Evolutionary conservation across 2,329 filamentous ascomycete genomes (phyloP).

Genomic region (Akanthomyces lecanii): DNA sequence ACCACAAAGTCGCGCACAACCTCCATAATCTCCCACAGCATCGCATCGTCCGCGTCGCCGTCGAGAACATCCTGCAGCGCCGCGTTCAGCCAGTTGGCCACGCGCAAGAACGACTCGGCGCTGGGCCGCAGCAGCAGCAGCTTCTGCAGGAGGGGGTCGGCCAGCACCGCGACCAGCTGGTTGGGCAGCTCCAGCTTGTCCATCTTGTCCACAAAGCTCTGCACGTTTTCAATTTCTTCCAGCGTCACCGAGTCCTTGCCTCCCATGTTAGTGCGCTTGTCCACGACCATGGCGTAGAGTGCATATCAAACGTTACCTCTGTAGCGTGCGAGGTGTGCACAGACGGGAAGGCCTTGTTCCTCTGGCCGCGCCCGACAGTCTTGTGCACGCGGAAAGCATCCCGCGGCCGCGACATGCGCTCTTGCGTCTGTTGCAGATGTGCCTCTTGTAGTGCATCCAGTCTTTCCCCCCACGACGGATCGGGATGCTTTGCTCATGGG

Average conservation of each 20-base stretch:
- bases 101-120: conserved; percentile 45
- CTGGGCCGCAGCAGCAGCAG: conserved; percentile 62
- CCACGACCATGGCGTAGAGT: background rate
- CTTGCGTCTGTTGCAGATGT: conserved; percentile 45
- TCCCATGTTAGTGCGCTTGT: conserved; percentile 10
- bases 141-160: conserved; percentile 75
- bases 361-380: conserved; percentile 29
- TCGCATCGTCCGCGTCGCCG: conserved; percentile 45
- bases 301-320: conserved; percentile 44
- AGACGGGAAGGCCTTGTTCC: conserved; percentile 52
- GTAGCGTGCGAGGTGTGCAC: conserved; percentile 72
- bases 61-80: conserved; percentile 52
- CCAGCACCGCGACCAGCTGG: conserved; percentile 72
- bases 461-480: conserved; percentile 67
- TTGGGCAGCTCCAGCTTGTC: conserved; percentile 79
- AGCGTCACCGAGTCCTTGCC: conserved; percentile 58
- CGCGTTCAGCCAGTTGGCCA: conserved; percentile 56
- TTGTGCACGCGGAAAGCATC: conserved; percentile 61
- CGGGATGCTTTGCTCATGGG: conserved; percentile 55
- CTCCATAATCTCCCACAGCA: conserved; percentile 51
- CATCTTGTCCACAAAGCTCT: conserved; percentile 65
- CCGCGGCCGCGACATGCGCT: conserved; percentile 31
- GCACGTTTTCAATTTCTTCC: conserved; percentile 72
- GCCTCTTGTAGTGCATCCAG: conserved; percentile 63
- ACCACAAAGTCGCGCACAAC: conserved; percentile 53